Base-by-base conservation (phyloP, 768 basidiomycete genomes). In the Baorangia bicolor region DNA sequence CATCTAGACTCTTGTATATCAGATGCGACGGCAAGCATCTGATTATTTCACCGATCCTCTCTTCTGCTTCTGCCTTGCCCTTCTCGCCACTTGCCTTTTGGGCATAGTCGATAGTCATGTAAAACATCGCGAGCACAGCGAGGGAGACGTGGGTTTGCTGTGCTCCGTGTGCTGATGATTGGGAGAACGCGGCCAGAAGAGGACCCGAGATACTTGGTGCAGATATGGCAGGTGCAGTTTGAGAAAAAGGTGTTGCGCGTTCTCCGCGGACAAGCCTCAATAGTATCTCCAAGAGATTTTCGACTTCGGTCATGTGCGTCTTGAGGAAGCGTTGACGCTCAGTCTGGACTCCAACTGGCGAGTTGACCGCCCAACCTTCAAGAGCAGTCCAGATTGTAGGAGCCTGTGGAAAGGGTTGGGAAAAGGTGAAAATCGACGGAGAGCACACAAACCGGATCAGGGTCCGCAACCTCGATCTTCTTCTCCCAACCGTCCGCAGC, bases 81-180 rank as follows among this genome's bases (percentile, higher is more conserved):
- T 84, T 80, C 60, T 82, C 85, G 47, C 79, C 88, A 23, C 68
- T 71, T 33, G 86, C 87, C 66, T 86, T 87, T 68, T 80, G 77
- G 7, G 93, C 94, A 67, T 87, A 94, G 61, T 94, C 92, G 47
- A 87, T 76, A 7, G 88, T 78, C 77, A 98, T 83, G 25, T 90
- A 81, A 75, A 93, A 94, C 71, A 98, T 83, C 14, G 94, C 93
- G 48, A 98, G 78, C 12, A 98, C 90, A 10, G 95, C 94, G 31
- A 98, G 81, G 10, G 92, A 92, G 23, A 96, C 90, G 61, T 95
- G 94, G 1, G 94, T 98, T 74, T 99, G 96, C 64, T 95, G 92
- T 38, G 84, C 78, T 20, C 86, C 87, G 65, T 94, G 92, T 13
- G 90, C 83, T 4, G 92, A 90, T 39, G 85, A 84, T n/a, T 82